Evolutionary conservation across 2,329 filamentous ascomycete genomes (phyloP).

Genomic region (Penicillium sp.): DNA sequence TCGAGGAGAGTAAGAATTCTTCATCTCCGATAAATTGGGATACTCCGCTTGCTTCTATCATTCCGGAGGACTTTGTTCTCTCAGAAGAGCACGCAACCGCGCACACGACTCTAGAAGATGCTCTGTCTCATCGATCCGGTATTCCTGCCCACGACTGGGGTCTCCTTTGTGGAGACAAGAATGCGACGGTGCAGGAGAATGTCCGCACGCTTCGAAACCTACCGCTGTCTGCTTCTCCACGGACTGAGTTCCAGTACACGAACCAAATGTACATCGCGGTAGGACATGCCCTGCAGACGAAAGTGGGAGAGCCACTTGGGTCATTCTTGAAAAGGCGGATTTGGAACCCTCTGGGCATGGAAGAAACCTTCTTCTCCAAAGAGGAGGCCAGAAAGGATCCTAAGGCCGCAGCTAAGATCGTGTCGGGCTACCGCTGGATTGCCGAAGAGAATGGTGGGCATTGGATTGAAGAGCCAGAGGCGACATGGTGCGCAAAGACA

Average conservation of each 20-base stretch:
- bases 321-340: conserved; percentile 16
- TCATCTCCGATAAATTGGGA: conserved; percentile 27
- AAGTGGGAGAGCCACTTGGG: conserved; percentile 9
- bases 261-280: conserved; percentile 23
- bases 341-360: conserved; percentile 20
- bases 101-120: conserved; percentile 29
- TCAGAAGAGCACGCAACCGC: conserved; percentile 22
- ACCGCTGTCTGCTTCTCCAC: conserved; percentile 14
- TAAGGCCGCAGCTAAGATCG: conserved; percentile 5
- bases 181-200: conserved; percentile 9
- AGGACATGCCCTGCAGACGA: conserved; percentile 14
- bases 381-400: conserved; percentile 9
- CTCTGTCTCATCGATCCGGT: conserved; percentile 30
- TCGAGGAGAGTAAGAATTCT: conserved; percentile 16
- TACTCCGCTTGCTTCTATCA: conserved; percentile 31
- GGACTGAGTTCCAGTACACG: conserved; percentile 18
- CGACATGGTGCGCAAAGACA: conserved; percentile 14
- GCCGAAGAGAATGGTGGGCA: conserved; percentile 6
- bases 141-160: conserved; percentile 17
- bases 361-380: conserved; percentile 19
- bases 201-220: conserved; percentile 18
- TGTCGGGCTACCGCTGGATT: conserved; percentile 18
- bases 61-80: conserved; percentile 32
- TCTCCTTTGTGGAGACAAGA: conserved; percentile 2
- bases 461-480: conserved; percentile 11